Conservation (phyloP, 495 filamentous ascomycete genomes). For the Xylaria cubensis region DNA sequence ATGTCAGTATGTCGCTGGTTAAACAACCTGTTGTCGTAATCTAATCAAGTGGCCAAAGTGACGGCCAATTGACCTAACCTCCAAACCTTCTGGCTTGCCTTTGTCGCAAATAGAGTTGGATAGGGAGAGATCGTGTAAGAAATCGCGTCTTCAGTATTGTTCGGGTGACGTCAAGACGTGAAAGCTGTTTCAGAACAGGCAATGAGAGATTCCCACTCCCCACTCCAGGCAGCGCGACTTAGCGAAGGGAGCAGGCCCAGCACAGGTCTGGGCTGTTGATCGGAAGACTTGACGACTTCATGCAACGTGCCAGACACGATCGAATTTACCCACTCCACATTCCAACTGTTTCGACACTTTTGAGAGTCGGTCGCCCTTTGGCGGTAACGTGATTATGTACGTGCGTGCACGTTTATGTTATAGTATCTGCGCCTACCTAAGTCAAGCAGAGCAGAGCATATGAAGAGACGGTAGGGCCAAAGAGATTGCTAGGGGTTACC, state of each 20-base stretch:
- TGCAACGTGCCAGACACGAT: conserved; percentile 10
- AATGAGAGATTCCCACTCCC: conserved; percentile 1
- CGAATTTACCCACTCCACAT: neutral
- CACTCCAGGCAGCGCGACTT: neutral
- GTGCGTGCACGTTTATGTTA: neutral
- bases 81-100: neutral
- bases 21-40: neutral
- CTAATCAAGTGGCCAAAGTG: conserved; percentile 1
- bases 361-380: neutral
- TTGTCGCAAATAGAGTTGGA: conserved; percentile 17
- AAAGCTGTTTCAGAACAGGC: conserved; percentile 23
- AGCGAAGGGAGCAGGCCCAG: neutral
- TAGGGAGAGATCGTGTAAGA: neutral
- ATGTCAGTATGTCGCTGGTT: neutral
- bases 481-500: too few relatives aligned
- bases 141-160: conserved; percentile 1
- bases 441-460: neutral
- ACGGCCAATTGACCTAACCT: conserved; percentile 12
- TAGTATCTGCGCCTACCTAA: neutral
- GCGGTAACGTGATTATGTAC: neutral
- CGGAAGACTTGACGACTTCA: conserved; percentile 16
- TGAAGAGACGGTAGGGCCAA: too few relatives aligned
- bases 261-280: conserved; percentile 11
- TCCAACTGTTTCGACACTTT: neutral
- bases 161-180: conserved; percentile 23